These are phyloP conservation scores for Fusarium tjaetaba DNA, from an alignment of 2,329 filamentous ascomycete species.

Conservation along the genomic window DNA sequence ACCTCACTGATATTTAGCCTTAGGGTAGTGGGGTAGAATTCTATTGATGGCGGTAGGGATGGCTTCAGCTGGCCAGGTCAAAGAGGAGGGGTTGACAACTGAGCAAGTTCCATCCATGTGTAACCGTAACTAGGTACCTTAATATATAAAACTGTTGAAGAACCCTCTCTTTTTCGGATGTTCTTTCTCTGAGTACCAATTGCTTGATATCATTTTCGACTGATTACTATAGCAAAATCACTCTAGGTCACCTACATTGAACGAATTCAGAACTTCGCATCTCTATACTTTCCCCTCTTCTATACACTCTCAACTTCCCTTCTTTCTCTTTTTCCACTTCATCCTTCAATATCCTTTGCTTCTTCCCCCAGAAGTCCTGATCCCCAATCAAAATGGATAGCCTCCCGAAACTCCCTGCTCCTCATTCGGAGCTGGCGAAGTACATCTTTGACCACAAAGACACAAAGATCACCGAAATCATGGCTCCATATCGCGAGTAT, in stretches of 20 bases:
- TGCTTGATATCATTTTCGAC: neutral
- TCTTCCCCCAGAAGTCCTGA: neutral
- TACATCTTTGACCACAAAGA: slow-evolving; percentile 66
- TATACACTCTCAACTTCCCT: neutral
- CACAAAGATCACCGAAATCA: slow-evolving; percentile 64
- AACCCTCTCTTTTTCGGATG: neutral
- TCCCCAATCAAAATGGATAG: slow-evolving; percentile 44
- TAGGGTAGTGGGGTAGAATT: slow-evolving; percentile 11
- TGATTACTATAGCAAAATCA: neutral
- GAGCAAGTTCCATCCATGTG: neutral
- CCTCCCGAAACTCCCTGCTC: slow-evolving; percentile 59
- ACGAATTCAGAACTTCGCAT: neutral
- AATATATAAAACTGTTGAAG: slow-evolving; percentile 33
- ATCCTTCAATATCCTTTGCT: neutral
- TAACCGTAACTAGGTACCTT: neutral
- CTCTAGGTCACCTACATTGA: neutral
- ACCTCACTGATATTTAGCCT: slow-evolving; percentile 6
- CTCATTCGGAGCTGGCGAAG: slow-evolving; percentile 56
- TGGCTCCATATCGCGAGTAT: slow-evolving; percentile 74
- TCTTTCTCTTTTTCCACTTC: neutral
- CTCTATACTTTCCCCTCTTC: neutral
- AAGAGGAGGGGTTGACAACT: neutral
- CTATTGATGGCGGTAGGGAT: slow-evolving; percentile 14
- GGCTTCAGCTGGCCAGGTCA: slow-evolving; percentile 19
- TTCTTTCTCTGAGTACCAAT: neutral